Conservation (phyloP, 768 basidiomycete genomes). For the Collybiopsis confluens region DNA sequence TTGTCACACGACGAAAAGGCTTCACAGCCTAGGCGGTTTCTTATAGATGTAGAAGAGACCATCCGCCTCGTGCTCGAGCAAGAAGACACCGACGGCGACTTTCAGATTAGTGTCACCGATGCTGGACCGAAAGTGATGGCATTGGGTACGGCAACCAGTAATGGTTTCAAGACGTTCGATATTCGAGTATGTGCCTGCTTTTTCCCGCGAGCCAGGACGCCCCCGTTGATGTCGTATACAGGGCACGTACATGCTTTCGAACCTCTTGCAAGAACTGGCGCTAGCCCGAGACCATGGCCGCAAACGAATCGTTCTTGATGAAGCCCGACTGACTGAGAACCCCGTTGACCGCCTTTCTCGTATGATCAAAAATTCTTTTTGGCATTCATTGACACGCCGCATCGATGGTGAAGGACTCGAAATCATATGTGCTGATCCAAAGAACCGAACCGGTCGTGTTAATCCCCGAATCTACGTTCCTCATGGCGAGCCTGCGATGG, state of each 20-base stretch:
- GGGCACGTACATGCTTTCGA: constrained; percentile 99
- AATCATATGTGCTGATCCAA: constrained; percentile 96
- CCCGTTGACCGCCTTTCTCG: constrained; percentile 94
- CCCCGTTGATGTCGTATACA: constrained; percentile 23
- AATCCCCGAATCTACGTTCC: constrained; percentile 96
- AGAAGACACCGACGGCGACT: constrained; percentile 96
- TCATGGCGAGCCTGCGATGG: constrained; percentile 89
- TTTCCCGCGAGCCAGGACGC: not conserved
- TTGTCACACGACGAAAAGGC: constrained; percentile 93
- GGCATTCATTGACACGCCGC: constrained; percentile 93
- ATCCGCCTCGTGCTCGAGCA: constrained; percentile 95
- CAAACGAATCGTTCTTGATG: constrained; percentile 97
- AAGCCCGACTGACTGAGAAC: constrained; percentile 95
- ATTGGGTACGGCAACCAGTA: constrained; percentile 93
- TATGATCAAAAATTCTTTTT: constrained; percentile 98
- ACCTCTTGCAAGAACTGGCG: constrained; percentile 97
- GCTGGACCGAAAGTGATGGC: constrained; percentile 96
- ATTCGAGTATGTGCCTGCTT: constrained; percentile 59
- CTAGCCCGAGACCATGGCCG: constrained; percentile 92
- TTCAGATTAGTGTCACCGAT: constrained; percentile 94
- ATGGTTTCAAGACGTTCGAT: constrained; percentile 97
- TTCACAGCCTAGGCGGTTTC: constrained; percentile 78
- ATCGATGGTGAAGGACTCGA: constrained; percentile 98
- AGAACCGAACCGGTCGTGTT: constrained; percentile 88
- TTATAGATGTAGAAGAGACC: constrained; percentile 98